These are phyloP conservation scores for Saccharomycopsis sp. DNA, from an alignment of 805 yeast species.

Conservation along the genomic window DNA sequence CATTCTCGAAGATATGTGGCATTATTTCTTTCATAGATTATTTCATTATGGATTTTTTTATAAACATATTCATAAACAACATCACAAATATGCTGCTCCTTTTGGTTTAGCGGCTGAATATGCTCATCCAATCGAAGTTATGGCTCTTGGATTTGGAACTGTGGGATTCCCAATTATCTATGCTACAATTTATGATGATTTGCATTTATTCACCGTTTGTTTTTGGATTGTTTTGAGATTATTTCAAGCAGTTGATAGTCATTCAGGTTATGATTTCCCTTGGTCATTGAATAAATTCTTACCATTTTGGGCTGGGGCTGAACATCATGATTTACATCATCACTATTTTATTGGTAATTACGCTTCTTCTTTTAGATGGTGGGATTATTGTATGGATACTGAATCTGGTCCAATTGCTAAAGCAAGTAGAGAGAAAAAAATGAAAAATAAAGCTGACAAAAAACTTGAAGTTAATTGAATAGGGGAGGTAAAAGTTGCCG, in stretches of 20 bases:
- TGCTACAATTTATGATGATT: constrained; percentile 47
- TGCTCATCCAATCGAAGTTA: constrained; percentile 77
- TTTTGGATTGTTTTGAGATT: constrained; percentile 65
- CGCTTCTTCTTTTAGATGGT: constrained; percentile 75
- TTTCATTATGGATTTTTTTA: constrained; percentile 64
- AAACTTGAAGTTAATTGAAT: no score
- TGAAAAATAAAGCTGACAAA: constrained; percentile 21
- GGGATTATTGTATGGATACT: constrained; percentile 62
- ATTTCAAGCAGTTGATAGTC: constrained; percentile 76
- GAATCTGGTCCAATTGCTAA: constrained; percentile 55
- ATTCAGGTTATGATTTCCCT: constrained; percentile 82
- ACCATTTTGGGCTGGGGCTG: constrained; percentile 83
- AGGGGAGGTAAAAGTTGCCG: no score
- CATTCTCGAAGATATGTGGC: constrained; percentile 79
- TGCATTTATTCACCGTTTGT: constrained; percentile 65
- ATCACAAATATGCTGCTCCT: constrained; percentile 78
- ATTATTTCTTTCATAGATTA: constrained; percentile 70
- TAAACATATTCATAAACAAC: constrained; percentile 72
- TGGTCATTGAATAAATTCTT: constrained; percentile 67
- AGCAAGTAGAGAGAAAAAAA: constrained; percentile 38
- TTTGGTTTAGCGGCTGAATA: constrained; percentile 81
- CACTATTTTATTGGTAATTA: constrained; percentile 73
- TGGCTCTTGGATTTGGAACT: constrained; percentile 68
- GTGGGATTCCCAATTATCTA: constrained; percentile 69
- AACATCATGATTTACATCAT: constrained; percentile 79